Percentiles rank a stretch among this genome's conserved stretches.
phyloP scores from a whole-genome alignment of 78 protist genomes.

The Neovahlkampfia damariscottae region DNA sequence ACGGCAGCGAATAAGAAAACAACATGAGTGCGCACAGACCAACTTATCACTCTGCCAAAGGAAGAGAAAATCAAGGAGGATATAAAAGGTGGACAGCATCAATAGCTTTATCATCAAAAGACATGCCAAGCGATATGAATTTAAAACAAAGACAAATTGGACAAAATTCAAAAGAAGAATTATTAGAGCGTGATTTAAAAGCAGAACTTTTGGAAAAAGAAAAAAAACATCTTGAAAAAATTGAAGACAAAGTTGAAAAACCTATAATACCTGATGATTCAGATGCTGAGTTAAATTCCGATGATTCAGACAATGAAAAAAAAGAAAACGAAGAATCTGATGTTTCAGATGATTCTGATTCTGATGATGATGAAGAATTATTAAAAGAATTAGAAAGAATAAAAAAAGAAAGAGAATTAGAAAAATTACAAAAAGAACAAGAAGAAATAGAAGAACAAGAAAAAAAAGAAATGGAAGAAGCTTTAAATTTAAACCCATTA shows the following conservation, averaged over 20 bases:
- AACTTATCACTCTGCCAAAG: conserved; percentile 5
- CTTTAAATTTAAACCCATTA: conserved; percentile 8
- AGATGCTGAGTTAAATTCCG: neutral
- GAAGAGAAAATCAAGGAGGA: conserved; percentile 4
- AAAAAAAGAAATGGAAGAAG: neutral
- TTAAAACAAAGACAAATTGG: conserved; percentile 12
- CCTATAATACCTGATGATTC: neutral
- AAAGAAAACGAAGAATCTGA: neutral
- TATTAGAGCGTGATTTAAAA: neutral
- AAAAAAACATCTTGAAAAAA: neutral
- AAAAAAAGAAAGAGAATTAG: conserved; percentile 9
- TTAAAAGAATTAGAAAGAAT: neutral
- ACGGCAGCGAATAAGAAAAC: neutral
- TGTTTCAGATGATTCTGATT: neutral
- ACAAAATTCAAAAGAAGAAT: neutral
- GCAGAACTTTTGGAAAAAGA: neutral
- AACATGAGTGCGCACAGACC: conserved; percentile 24
- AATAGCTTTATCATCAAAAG: neutral
- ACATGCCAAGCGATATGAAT: neutral
- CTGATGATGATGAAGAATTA: conserved; percentile 18
- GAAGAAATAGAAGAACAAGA: conserved; percentile 6
- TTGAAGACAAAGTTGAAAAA: neutral
- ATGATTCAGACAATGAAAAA: neutral
- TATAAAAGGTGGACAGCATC: neutral
- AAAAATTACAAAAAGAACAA: neutral